Evolutionary conservation across 176 grass and related monocot genomes (phyloP).

Genomic region (Cocos nucifera): DNA sequence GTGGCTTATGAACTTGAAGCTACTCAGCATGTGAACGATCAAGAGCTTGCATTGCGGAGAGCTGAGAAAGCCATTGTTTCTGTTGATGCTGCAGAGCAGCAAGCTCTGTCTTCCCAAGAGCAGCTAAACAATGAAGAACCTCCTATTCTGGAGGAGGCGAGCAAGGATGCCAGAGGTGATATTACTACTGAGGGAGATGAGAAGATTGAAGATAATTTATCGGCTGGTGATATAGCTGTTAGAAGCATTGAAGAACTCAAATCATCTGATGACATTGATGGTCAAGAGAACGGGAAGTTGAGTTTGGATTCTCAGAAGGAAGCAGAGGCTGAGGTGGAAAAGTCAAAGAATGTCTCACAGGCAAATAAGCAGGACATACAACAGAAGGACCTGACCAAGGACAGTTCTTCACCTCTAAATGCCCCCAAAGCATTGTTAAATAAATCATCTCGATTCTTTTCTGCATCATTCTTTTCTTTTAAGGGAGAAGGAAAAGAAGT

Average conservation of each 20-base stretch:
- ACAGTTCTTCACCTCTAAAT: constrained; percentile 22
- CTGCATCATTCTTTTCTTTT: constrained; percentile 96
- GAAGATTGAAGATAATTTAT: constrained; percentile 40
- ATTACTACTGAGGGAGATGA: constrained; percentile 52
- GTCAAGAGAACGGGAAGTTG: constrained; percentile 45
- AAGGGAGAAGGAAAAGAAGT: constrained; percentile 66
- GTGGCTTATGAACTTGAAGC: constrained; percentile 85
- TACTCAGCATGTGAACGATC: constrained; percentile 49
- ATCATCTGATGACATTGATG: constrained; percentile 39
- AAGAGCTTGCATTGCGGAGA: constrained; percentile 51
- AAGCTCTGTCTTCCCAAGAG: constrained; percentile 32
- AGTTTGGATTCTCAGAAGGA: constrained; percentile 59
- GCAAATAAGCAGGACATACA: constrained; percentile 68
- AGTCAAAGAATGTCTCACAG: constrained; percentile 41
- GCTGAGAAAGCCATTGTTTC: constrained; percentile 49
- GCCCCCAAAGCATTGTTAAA: constrained; percentile 66
- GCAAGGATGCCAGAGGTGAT: constrained; percentile 14
- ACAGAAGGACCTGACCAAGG: constrained; percentile 52
- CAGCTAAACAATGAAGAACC: constrained; percentile 35
- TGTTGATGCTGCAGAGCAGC: constrained; percentile 36
- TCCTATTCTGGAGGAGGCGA: constrained; percentile 6
- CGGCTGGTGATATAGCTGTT: constrained; percentile 39
- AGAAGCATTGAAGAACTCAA: constrained; percentile 52
- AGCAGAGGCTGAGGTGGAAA: constrained; percentile 58
- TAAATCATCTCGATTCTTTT: constrained; percentile 85